Conservation (phyloP, 441 rosid species). For the Populus tomentosa region DNA sequence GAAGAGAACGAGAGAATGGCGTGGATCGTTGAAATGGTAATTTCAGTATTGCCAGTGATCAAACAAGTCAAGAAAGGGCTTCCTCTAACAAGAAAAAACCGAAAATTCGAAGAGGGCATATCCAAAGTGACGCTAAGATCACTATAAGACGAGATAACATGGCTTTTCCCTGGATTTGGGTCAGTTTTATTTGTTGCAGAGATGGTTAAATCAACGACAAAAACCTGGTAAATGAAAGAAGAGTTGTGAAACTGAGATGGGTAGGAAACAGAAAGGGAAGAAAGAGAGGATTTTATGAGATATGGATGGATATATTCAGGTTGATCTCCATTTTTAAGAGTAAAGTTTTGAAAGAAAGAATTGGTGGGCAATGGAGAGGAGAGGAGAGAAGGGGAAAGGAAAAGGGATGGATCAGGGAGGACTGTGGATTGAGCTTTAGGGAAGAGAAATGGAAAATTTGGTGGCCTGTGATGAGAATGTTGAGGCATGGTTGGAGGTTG, state of each 20-base stretch:
- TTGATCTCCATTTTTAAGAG: constrained; percentile 78
- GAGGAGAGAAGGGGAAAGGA: constrained; percentile 66
- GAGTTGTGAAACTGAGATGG: constrained; percentile 61
- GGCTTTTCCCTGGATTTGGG: constrained; percentile 30
- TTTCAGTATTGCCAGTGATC: constrained; percentile 35
- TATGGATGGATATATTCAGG: constrained; percentile 93
- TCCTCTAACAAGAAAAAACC: constrained; percentile 80
- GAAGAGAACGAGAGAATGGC: constrained; percentile 56
- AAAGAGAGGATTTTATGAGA: constrained; percentile 55
- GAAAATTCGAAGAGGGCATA: constrained; percentile 56
- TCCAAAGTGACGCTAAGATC: constrained; percentile 84
- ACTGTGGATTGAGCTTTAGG: constrained; percentile 55
- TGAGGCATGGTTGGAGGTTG: constrained; percentile 27
- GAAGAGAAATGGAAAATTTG: constrained; percentile 47
- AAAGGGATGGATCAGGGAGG: constrained; percentile 76
- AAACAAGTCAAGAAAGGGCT: constrained; percentile 83
- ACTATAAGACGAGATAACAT: constrained; percentile 58
- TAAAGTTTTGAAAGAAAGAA: constrained; percentile 87
- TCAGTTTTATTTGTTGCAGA: constrained; percentile 37
- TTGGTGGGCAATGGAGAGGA: constrained; percentile 80
- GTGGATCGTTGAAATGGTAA: constrained; percentile 70
- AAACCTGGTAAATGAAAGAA: constrained; percentile 61
- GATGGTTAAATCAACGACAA: constrained; percentile 63
- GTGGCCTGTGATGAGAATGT: constrained; percentile 18
- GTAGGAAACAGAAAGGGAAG: constrained; percentile 68